Evolutionary conservation across 179 eudicot genomes (phyloP).

Genomic region (Spergularia azorica): DNA sequence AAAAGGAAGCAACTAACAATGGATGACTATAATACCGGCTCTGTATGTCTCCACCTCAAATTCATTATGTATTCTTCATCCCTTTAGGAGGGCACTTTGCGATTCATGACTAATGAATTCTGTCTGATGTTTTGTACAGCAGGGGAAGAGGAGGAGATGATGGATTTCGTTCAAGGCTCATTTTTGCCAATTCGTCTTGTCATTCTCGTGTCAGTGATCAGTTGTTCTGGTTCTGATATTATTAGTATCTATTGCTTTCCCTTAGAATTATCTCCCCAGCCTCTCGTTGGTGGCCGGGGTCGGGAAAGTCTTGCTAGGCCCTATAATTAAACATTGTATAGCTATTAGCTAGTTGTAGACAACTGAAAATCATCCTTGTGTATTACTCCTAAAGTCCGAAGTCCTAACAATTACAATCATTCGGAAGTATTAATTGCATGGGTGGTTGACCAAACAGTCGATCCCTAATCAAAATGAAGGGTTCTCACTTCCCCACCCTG

Average conservation of each 20-base stretch:
- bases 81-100: not conserved
- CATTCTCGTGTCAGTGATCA: conserved; percentile 10
- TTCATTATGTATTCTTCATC: not conserved
- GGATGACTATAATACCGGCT: conserved; percentile 58
- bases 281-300: not conserved
- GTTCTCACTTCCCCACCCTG: too few species aligned
- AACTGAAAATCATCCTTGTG: not conserved
- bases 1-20: conserved; percentile 70
- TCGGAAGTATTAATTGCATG: too few species aligned
- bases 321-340: conserved; percentile 7
- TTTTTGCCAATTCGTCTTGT: conserved; percentile 8
- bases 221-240: conserved; percentile 8
- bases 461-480: too few species aligned
- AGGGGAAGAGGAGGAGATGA: conserved; percentile 75
- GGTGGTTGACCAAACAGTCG: too few species aligned
- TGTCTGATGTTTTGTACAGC: conserved; percentile 38
- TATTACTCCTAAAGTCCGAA: too few species aligned
- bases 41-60: conserved; percentile 39
- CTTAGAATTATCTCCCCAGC: not conserved
- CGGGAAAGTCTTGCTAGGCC: not conserved
- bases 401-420: too few species aligned
- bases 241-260: conserved; percentile 13
- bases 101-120: not conserved
- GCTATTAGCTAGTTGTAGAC: not conserved
- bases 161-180: not conserved